Base-by-base conservation (phyloP, 345 rosid species). In the Citrus maxima region DNA sequence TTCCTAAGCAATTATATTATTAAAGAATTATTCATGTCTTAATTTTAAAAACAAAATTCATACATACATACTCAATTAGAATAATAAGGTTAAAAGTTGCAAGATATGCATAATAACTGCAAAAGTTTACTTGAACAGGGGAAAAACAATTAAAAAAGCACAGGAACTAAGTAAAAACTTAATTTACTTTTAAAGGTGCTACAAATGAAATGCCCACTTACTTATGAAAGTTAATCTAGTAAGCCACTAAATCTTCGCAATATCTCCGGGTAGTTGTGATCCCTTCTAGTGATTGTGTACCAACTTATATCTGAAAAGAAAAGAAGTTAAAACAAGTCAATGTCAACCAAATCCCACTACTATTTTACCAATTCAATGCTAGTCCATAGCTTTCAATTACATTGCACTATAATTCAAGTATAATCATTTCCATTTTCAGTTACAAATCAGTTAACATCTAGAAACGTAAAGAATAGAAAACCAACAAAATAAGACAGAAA, bases 201-300 rank as follows among this genome's bases (percentile, higher is more conserved):
- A 80, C 10, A 68, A 74, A 64, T 64, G 6, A 38, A 66, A 65
- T 62, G 46, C 32, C 13, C 62, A 87, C 95, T 89, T 84, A 96
- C 99, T 54, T 95, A 92, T 70, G 91, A 87, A 67, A 81, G 78
- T 77, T 94, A 82, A 76, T 86, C 86, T 85, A 93, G 79, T 84
- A 96, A 96, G 78, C 94, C 95, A 87, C 92, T 32, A 83, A 87
- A 96, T 89, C 98, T 89, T 78, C 89, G 86, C 61, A 89, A 85
- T 85, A 92, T 80, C 70, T 81, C 88, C 85, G 81, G 65, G 74
- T 79, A 19, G 89, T 84, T 63, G 97, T 91, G 81, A 92, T 66
- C 61, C 94, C 97, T 73, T 93, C 92, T 3, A 93, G 98, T 42
- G 98, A 94, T 78, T 90, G 98, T 74, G 93, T 70, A 30, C 94